Evolutionary conservation across 31 red algal species (phyloP).

Genomic region (Odonthalia washingtoniensis): DNA sequence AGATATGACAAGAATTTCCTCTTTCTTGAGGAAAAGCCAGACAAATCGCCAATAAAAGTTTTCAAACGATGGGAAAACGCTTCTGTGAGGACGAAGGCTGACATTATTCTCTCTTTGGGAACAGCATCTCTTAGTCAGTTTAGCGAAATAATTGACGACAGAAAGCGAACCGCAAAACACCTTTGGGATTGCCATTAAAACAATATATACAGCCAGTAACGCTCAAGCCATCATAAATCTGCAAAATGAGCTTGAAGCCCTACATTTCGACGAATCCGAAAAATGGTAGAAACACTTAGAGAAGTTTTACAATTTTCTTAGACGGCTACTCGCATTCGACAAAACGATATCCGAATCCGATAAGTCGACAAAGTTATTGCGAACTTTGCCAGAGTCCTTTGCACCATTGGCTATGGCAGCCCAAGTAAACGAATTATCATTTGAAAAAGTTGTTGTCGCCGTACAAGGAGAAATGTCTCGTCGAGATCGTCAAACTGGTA

Average conservation of each 20-base stretch:
- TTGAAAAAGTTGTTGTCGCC: neutral
- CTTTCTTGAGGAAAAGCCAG: neutral
- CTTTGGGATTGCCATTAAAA: too few species aligned
- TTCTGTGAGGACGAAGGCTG: neutral
- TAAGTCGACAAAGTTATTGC: slow-evolving; percentile 15
- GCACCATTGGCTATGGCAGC: slow-evolving; percentile 13
- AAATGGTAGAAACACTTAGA: slow-evolving; percentile 31
- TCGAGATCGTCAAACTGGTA: too few species aligned
- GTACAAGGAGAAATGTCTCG: slow-evolving; percentile 6
- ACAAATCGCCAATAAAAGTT: neutral
- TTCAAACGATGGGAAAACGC: neutral
- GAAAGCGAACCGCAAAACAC: too few species aligned
- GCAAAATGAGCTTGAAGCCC: neutral
- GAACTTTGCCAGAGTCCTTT: slow-evolving; percentile 19
- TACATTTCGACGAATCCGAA: neutral
- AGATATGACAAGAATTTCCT: neutral
- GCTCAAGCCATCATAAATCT: slow-evolving; percentile 25
- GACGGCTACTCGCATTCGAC: neutral
- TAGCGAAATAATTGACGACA: too few species aligned
- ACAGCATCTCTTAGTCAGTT: too few species aligned
- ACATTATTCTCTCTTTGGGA: neutral
- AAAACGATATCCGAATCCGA: neutral
- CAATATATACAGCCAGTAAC: too few species aligned
- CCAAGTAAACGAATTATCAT: neutral
- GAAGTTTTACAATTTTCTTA: neutral